These are phyloP conservation scores for Phytophthora ramorum DNA, from an alignment of 352 stramenopile genomes.

Conservation along the genomic window DNA sequence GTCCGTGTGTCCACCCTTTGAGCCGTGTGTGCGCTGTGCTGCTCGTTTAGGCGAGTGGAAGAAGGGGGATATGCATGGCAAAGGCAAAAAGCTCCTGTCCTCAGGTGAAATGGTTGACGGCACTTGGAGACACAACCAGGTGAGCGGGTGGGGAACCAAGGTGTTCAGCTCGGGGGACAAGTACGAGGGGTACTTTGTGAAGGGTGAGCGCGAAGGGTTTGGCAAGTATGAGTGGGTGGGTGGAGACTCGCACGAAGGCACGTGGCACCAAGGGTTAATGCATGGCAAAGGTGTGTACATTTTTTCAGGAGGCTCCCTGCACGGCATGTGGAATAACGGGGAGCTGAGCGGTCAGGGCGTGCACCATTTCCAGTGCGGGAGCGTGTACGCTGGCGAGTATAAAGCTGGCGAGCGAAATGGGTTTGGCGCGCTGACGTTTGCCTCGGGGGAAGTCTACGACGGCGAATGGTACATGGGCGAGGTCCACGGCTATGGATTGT, in stretches of 20 bases:
- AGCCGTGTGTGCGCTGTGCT: slow-evolving; percentile 13
- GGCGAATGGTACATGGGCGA: slow-evolving; percentile 60
- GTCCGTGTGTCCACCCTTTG: slow-evolving; percentile 12
- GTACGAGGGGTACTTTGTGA: slow-evolving; percentile 72
- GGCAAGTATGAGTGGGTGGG: slow-evolving; percentile 79
- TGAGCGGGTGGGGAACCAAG: slow-evolving; percentile 71
- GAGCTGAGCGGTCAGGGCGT: slow-evolving; percentile 54
- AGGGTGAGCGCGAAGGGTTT: slow-evolving; percentile 68
- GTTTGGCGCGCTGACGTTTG: slow-evolving; percentile 64
- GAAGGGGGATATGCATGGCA: slow-evolving; percentile 77
- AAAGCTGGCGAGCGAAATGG: slow-evolving; percentile 50
- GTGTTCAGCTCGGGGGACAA: slow-evolving; percentile 69
- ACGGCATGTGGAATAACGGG: slow-evolving; percentile 56
- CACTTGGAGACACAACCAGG: slow-evolving; percentile 65
- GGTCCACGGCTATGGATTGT: slow-evolving; percentile 73
- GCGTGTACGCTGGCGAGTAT: slow-evolving; percentile 65
- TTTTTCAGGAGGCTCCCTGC: slow-evolving; percentile 39
- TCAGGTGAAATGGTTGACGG: slow-evolving; percentile 71
- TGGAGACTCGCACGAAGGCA: slow-evolving; percentile 70
- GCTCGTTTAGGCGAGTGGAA: slow-evolving; percentile 71
- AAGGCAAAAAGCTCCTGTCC: slow-evolving; percentile 72
- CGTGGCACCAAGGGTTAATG: slow-evolving; percentile 62
- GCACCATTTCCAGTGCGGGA: slow-evolving; percentile 64
- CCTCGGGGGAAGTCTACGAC: slow-evolving; percentile 72
- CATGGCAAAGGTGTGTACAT: slow-evolving; percentile 72